These are phyloP conservation scores for Hypomontagnella submonticulosa DNA, from an alignment of 495 filamentous ascomycete species.

Conservation along the genomic window DNA sequence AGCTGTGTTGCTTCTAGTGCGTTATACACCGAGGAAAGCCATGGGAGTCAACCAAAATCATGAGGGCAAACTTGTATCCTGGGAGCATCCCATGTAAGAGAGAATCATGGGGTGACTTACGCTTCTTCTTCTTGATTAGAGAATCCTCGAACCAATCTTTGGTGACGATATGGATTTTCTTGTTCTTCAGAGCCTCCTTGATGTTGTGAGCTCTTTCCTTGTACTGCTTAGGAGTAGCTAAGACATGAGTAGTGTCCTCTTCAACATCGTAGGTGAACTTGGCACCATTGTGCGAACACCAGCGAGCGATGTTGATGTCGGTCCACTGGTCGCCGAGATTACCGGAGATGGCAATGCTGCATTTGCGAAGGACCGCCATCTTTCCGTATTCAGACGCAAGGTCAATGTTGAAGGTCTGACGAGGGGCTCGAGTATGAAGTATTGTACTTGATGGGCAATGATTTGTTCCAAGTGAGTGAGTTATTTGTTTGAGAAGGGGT, in stretches of 20 bases:
- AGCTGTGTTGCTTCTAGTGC: too few species aligned
- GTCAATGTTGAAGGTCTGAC: not conserved
- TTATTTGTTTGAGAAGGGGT: too few species aligned
- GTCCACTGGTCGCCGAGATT: slow-evolving; percentile 47
- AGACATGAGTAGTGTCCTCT: slow-evolving; percentile 50
- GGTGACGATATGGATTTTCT: slow-evolving; percentile 46
- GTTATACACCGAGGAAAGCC: too few species aligned
- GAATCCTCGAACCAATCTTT: slow-evolving; percentile 57
- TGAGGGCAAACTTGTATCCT: not conserved
- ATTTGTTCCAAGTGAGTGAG: too few species aligned
- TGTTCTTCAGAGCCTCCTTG: slow-evolving; percentile 33
- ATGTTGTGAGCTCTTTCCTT: slow-evolving; percentile 38
- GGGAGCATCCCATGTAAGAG: not conserved
- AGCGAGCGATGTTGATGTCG: slow-evolving; percentile 47
- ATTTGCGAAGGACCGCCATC: slow-evolving; percentile 29
- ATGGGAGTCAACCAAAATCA: too few species aligned
- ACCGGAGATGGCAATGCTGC: slow-evolving; percentile 48
- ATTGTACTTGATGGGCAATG: too few species aligned
- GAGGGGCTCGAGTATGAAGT: not conserved
- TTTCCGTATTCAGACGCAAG: slow-evolving; percentile 3
- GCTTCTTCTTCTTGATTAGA: slow-evolving; percentile 15
- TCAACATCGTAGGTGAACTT: slow-evolving; percentile 35
- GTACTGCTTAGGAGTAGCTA: slow-evolving; percentile 50
- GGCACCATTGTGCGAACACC: slow-evolving; percentile 47
- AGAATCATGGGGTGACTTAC: slow-evolving; percentile 6